phyloP scores from a whole-genome alignment of 257 asterid species.

The Schizonepeta tenuifolia region DNA sequence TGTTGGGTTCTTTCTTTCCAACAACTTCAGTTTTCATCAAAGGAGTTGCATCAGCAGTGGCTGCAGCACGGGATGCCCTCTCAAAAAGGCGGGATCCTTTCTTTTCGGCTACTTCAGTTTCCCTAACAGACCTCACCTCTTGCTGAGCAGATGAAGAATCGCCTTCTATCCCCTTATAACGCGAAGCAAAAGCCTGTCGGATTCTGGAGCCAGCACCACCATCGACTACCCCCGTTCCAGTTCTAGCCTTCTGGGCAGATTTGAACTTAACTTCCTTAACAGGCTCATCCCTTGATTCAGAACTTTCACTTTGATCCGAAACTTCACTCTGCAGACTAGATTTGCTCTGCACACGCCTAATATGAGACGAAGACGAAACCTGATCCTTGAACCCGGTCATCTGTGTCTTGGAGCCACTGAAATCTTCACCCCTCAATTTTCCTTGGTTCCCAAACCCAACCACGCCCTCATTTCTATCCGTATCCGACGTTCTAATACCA shows the following conservation, averaged over 20 bases:
- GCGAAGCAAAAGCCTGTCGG: conserved; percentile 53
- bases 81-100: conserved; percentile 43
- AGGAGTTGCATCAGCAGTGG: conserved; percentile 38
- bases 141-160: conserved; percentile 46
- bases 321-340: conserved; percentile 41
- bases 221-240: conserved; percentile 40
- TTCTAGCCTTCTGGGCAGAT: conserved; percentile 42
- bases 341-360: conserved; percentile 33
- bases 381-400: conserved; percentile 43
- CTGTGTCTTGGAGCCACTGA: conserved; percentile 37
- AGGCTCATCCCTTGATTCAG: conserved; percentile 45
- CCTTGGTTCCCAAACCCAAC: conserved; percentile 38
- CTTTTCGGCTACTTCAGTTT: conserved; percentile 44
- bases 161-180: conserved; percentile 47
- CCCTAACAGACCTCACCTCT: conserved; percentile 42
- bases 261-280: conserved; percentile 38
- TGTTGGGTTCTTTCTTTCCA: conserved; percentile 39
- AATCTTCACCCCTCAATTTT: conserved; percentile 43
- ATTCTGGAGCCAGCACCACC: conserved; percentile 56
- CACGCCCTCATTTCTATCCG: conserved; percentile 21
- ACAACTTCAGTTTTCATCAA: conserved; percentile 41
- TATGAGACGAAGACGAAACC: conserved; percentile 10
- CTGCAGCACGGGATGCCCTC: conserved; percentile 37
- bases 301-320: conserved; percentile 48
- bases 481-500: conserved; percentile 37